These are phyloP conservation scores for Phytophthora pinifolia DNA, from an alignment of 352 stramenopile species.

Conservation along the genomic window DNA sequence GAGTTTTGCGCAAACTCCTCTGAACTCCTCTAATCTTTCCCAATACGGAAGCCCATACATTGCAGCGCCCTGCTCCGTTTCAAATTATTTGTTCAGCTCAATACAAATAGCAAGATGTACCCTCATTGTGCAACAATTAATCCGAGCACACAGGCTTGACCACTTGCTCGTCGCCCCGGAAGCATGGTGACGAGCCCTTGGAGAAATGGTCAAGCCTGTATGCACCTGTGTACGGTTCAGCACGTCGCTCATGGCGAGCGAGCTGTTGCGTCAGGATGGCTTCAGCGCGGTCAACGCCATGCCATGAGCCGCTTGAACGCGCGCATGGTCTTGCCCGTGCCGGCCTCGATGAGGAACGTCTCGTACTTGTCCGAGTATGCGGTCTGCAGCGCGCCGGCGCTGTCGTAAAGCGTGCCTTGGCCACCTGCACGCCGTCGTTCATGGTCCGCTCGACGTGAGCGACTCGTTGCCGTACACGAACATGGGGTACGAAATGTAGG, in stretches of 20 bases:
- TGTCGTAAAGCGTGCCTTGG: conserved; percentile 47
- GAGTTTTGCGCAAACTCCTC: no score
- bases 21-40: no score
- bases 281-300: conserved; percentile 62
- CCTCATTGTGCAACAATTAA: no score
- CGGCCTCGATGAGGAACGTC: conserved; percentile 62
- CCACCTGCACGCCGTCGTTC: conserved; percentile 40
- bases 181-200: no score
- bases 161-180: no score
- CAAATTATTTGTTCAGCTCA: no score
- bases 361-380: conserved; percentile 55
- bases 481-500: conserved; percentile 60
- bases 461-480: conserved; percentile 58
- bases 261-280: conserved; percentile 31
- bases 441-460: conserved; percentile 43
- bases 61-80: no score
- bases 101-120: no score
- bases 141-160: no score
- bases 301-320: conserved; percentile 67
- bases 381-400: conserved; percentile 39
- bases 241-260: conserved; percentile 56
- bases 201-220: no score
- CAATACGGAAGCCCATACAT: no score
- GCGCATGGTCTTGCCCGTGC: conserved; percentile 70
- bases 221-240: no score